Base-by-base conservation (phyloP, 1,139 yeast genomes). In the Debaryomyces subglobosus region DNA sequence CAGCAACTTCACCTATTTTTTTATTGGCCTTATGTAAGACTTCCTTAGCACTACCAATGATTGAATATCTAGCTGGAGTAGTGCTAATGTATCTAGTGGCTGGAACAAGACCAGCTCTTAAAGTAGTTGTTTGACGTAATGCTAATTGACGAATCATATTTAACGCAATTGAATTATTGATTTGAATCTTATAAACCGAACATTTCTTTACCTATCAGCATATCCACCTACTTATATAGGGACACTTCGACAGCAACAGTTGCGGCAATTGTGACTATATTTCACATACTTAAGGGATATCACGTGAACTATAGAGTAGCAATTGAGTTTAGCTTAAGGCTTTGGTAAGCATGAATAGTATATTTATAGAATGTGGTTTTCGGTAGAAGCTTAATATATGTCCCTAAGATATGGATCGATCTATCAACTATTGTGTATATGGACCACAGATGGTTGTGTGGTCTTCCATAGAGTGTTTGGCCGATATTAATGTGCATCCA, bases 21-120 rank as follows among this genome's bases (percentile, higher is more conserved):
- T 24, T 24, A 45, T 73, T 73, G 39, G 68, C 76, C 51, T 66
- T 69, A 23, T 55, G 51, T 50, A 73, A 65, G 7, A 63, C 66
- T 24, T 68, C 68, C 56, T 72, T 73, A 15, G 76, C 74, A 24
- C 68, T 53, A 36, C 65, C 75, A 13, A 70, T 58, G 24, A 73
- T 60, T 2, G 76, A 67, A 33, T 34, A 24, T 40, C 51, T 49
- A 25, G 34, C 40, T 37, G 47, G 44, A 5, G 39, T 45, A 6
- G 44, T 34, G 6, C 39, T 21, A 30, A 45, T 18, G n/a, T 15
- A 16, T 33, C 47, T 39, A 7, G 42, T 30, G 33, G 39, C 21
- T n/a, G 45, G 42, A 9, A 36, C 44, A 12, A 41, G 29, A 27
- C 45, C 33, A 16, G 34, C 25, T 47, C 49, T 47, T 16, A 49